Base-by-base conservation (phyloP, 2,329 filamentous ascomycete species). In the Diplocarpon rosae region DNA sequence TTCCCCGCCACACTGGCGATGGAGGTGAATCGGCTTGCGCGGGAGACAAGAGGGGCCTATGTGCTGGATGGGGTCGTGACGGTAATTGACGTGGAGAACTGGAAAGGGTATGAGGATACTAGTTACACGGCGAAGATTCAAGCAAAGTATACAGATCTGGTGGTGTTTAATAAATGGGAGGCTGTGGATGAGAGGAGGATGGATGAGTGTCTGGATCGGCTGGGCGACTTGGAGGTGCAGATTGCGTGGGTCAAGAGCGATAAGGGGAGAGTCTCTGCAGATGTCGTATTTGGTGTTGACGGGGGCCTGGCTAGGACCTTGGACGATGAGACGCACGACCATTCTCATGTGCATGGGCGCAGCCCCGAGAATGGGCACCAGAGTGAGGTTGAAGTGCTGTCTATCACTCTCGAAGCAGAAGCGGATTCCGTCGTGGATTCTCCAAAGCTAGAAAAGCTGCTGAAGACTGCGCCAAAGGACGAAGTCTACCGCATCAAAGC, bases 401-500 rank as follows among this genome's bases (percentile, higher is more conserved):
- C 85, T 1, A 71, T 94, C n/a, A 78, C 81, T 6, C 66, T 95
- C 41, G 70, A 70, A 42, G 65, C 69, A 5, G 53, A 63, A 13
- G 57, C 51, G 33, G 52, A 53, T 31, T 63, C 63, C 1, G 62
- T 66, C 13, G 67, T 77, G 17, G 72, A 78, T 27, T 69, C 78
- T 0, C 69, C 77, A 45, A 72, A 82, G 51, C 72, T 95, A 7
- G 70, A 80, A 45, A 67, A 68, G 9, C 68, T 96, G 1, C 72
- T 96, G 28, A 69, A 72, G 37, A 65, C 76, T 0, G 84, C 90
- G 0, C 84, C 88, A 1, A 95, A 93, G 61, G 92, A 98, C 53
- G 89, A 96, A 60, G 78, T 94, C 9, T 98, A 96, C 66, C 79
- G 92, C 45, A 96, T 98, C 63, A 98, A 98, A 64, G 85, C 76